A percentile compares a stretch with the other conserved stretches of the same genome.
These are phyloP conservation scores for Guadua angustifolia DNA, from an alignment of 176 grass and related monocot species.

Conservation along the genomic window DNA sequence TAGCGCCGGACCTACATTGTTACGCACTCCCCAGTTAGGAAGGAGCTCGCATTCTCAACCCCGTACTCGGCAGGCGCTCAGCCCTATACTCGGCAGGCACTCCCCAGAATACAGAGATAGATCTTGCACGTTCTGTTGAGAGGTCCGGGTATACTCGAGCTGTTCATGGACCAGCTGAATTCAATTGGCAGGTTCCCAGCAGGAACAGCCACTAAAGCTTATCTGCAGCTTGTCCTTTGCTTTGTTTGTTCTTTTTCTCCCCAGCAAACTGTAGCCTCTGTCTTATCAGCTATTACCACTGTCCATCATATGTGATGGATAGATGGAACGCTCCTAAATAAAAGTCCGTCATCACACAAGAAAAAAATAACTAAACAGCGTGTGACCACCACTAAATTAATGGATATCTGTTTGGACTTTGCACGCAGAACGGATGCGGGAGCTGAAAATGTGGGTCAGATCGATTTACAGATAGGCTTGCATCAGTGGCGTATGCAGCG, in stretches of 20 bases:
- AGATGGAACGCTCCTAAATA: neutral
- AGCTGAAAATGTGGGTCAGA: too few relatives aligned
- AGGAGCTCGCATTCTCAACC: too few relatives aligned
- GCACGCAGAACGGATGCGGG: too few relatives aligned
- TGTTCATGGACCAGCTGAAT: slow-evolving; percentile 10
- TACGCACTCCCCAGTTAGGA: too few relatives aligned
- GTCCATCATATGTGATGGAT: neutral
- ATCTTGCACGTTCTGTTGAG: neutral
- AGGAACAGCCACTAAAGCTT: neutral
- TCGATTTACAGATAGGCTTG: too few relatives aligned
- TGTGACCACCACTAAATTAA: neutral
- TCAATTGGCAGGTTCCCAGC: neutral
- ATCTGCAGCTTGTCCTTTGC: neutral
- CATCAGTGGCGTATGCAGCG: too few relatives aligned
- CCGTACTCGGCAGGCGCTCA: too few relatives aligned
- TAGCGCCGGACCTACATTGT: too few relatives aligned
- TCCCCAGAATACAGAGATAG: neutral
- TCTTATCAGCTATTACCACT: neutral
- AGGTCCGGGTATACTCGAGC: neutral
- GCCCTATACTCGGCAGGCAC: too few relatives aligned
- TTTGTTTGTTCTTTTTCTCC: neutral
- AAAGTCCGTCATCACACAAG: neutral
- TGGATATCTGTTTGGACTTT: neutral
- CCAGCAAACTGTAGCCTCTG: neutral
- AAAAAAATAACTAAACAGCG: neutral